Evolutionary conservation across 345 rosid genomes (phyloP).

Genomic region (Lumnitzera racemosa): DNA sequence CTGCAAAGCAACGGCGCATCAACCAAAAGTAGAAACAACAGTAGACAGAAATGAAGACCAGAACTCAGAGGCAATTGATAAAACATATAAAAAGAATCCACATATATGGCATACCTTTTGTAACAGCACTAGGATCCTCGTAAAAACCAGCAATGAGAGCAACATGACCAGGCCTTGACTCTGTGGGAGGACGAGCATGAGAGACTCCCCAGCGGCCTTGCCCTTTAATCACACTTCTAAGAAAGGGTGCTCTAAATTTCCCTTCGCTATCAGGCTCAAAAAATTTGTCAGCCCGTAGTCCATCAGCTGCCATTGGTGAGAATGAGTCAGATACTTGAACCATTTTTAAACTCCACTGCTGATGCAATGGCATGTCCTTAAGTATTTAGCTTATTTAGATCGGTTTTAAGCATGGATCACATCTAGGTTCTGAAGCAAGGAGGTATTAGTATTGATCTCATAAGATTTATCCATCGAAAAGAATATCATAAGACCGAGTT

Average conservation of each 20-base stretch:
- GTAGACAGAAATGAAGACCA: neutral
- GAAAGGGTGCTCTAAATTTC: slow-evolving; percentile 76
- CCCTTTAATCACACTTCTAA: slow-evolving; percentile 62
- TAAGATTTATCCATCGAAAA: too few relatives aligned
- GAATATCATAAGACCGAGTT: too few relatives aligned
- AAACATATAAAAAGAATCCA: too few relatives aligned
- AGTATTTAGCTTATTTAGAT: too few relatives aligned
- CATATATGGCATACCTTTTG: slow-evolving; percentile 46
- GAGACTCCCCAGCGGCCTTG: slow-evolving; percentile 97
- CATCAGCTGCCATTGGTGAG: slow-evolving; percentile 57
- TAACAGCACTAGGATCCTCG: slow-evolving; percentile 97
- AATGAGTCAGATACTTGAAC: too few relatives aligned
- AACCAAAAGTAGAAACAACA: neutral
- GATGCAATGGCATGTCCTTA: too few relatives aligned
- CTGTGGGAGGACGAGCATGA: slow-evolving; percentile 98
- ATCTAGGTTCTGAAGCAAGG: too few relatives aligned
- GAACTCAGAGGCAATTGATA: neutral
- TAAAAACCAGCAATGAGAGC: slow-evolving; percentile 94
- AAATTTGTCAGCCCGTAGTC: slow-evolving; percentile 93
- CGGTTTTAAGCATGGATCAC: too few relatives aligned
- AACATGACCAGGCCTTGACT: slow-evolving; percentile 97
- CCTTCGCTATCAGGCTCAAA: slow-evolving; percentile 80
- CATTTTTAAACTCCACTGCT: too few relatives aligned
- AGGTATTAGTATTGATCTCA: too few relatives aligned
- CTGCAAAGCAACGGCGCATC: slow-evolving; percentile 24